Evolutionary conservation across 345 rosid genomes (phyloP).

Genomic region (Dipteronia dyeriana): DNA sequence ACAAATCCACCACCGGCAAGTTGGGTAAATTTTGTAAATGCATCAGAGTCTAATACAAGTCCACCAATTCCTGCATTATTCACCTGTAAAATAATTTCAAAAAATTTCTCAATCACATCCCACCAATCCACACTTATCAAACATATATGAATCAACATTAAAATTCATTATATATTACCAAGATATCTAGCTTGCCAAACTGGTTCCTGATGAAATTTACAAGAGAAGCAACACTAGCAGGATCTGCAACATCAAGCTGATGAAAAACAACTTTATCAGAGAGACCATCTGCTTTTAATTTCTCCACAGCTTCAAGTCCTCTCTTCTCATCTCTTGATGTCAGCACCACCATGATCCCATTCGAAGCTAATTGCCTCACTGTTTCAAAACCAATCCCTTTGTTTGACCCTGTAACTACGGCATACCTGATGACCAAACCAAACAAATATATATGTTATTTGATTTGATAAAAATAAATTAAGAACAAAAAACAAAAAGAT

Average conservation of each 20-base stretch:
- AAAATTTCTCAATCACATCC: not conserved
- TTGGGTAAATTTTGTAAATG: not conserved
- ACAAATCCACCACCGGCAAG: not conserved
- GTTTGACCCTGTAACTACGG: constrained; percentile 37
- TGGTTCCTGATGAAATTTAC: constrained; percentile 10
- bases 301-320: constrained; percentile 38
- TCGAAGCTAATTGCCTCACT: constrained; percentile 32
- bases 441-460: too few relatives aligned
- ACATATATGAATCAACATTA: not conserved
- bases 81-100: constrained; percentile 14
- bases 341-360: constrained; percentile 28
- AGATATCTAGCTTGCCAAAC: constrained; percentile 14
- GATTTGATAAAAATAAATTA: too few relatives aligned
- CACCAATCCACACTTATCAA: not conserved
- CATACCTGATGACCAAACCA: constrained; percentile 14
- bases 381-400: constrained; percentile 35
- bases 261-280: constrained; percentile 30
- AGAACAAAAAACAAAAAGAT: too few relatives aligned
- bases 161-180: not conserved
- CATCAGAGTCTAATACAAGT: not conserved
- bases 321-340: constrained; percentile 37
- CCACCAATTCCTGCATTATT: constrained; percentile 35
- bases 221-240: constrained; percentile 28
- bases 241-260: constrained; percentile 43
- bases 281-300: constrained; percentile 21